Percentiles rank a stretch among this genome's conserved stretches.
These are phyloP conservation scores for Nakaseomyces glabratus DNA, from an alignment of 1,139 yeast genomes.

Conservation along the genomic window DNA sequence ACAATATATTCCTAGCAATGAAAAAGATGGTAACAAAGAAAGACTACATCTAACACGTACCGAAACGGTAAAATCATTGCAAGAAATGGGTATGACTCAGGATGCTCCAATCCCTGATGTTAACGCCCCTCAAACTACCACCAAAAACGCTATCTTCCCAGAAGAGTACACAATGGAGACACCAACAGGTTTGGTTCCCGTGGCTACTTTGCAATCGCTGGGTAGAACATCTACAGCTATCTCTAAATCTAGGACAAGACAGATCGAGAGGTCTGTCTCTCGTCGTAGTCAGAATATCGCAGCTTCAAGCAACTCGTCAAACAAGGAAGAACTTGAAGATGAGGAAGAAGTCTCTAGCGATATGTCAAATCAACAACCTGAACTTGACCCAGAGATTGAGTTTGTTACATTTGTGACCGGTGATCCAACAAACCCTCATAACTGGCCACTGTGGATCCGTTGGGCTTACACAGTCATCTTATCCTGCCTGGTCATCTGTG, in stretches of 20 bases:
- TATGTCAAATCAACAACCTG: conserved; percentile 14
- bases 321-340: conserved; percentile 19
- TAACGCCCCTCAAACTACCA: conserved; percentile 47
- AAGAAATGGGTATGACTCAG: conserved; percentile 49
- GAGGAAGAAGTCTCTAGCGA: conserved; percentile 21
- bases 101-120: conserved; percentile 47
- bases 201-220: conserved; percentile 54
- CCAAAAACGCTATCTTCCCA: conserved; percentile 66
- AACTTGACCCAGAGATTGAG: conserved; percentile 58
- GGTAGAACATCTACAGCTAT: conserved; percentile 47
- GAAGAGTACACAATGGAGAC: conserved; percentile 88
- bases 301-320: conserved; percentile 3
- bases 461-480: conserved; percentile 64
- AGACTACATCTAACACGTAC: conserved; percentile 37
- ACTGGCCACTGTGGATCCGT: conserved; percentile 53
- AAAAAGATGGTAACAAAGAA: conserved; percentile 1
- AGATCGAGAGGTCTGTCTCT: conserved; percentile 17
- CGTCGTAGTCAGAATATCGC: neutral
- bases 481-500: conserved; percentile 66
- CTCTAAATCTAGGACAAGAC: conserved; percentile 31
- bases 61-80: conserved; percentile 62
- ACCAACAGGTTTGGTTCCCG: conserved; percentile 76
- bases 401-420: conserved; percentile 68
- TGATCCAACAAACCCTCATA: conserved; percentile 83
- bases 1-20: conserved; percentile 18